Conservation (phyloP, 106 monocot species). For the Dendrobium officinale region DNA sequence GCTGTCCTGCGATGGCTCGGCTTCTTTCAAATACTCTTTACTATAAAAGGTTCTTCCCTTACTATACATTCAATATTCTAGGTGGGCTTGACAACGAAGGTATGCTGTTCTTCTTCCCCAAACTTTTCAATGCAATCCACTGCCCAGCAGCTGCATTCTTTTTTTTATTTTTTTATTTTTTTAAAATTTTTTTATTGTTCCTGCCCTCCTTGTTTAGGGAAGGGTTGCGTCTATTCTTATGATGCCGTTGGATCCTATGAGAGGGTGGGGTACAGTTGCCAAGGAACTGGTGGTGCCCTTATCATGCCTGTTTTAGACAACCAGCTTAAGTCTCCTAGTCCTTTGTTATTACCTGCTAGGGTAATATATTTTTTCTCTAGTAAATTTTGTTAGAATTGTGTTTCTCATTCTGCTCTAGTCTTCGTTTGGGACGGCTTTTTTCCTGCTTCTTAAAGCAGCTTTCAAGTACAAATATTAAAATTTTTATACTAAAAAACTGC, state of each 20-base stretch:
- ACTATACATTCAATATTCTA: conserved; percentile 92
- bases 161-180: too few species aligned
- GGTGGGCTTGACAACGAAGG: conserved; percentile 98
- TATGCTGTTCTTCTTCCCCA: conserved; percentile 6
- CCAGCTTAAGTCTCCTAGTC: conserved; percentile 93
- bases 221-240: conserved; percentile 94
- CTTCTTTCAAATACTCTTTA: conserved; percentile 97
- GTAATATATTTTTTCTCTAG: conserved; percentile 23
- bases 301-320: conserved; percentile 98
- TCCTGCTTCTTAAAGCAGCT: too few species aligned
- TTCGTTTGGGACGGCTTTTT: too few species aligned
- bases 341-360: conserved; percentile 84
- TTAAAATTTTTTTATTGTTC: background rate
- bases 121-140: background rate
- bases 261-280: conserved; percentile 83
- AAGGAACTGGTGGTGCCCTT: conserved; percentile 72
- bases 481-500: too few species aligned
- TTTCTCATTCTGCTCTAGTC: background rate
- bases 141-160: background rate
- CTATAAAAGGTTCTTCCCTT: conserved; percentile 98
- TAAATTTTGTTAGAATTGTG: background rate
- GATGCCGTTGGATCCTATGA: conserved; percentile 99
- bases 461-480: too few species aligned
- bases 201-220: conserved; percentile 35
- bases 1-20: conserved; percentile 95